Evolutionary conservation across 179 eudicot genomes (phyloP).

Genomic region (Beta macrorhiza): DNA sequence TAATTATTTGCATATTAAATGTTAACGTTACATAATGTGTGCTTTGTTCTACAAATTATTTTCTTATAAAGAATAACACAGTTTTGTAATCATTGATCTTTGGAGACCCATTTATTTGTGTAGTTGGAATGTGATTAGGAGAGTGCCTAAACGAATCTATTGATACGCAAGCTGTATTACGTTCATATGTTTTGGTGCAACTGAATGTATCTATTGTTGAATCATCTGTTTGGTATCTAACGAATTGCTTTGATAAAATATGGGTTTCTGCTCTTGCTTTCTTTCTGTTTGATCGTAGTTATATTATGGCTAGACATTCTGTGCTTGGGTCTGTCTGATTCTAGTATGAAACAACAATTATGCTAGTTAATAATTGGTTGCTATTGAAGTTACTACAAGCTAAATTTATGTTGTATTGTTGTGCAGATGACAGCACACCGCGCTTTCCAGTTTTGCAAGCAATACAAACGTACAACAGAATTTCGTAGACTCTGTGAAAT

Average conservation of each 20-base stretch:
- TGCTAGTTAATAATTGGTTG: not conserved
- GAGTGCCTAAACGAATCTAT: too few species aligned
- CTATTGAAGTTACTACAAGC: not conserved
- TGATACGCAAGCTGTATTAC: too few species aligned
- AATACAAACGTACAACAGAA: slow-evolving; percentile 87
- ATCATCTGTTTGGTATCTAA: not conserved
- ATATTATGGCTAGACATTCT: not conserved
- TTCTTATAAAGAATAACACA: too few species aligned
- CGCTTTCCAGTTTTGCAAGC: slow-evolving; percentile 94
- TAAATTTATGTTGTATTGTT: slow-evolving; percentile 12
- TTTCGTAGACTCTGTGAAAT: slow-evolving; percentile 60
- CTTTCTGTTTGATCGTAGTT: not conserved
- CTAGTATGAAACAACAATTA: not conserved
- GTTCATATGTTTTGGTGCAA: not conserved
- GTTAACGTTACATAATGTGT: not conserved
- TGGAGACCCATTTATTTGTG: too few species aligned
- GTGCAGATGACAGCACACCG: slow-evolving; percentile 89
- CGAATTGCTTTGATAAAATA: not conserved
- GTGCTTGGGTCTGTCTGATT: not conserved
- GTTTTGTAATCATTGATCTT: too few species aligned
- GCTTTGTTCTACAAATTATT: not conserved
- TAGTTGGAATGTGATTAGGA: too few species aligned
- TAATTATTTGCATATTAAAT: too few species aligned
- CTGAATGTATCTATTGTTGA: not conserved
- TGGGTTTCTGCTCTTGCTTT: not conserved